These are phyloP conservation scores for Zoysia japonica DNA, from an alignment of 176 grass and related monocot genomes.

Conservation along the genomic window DNA sequence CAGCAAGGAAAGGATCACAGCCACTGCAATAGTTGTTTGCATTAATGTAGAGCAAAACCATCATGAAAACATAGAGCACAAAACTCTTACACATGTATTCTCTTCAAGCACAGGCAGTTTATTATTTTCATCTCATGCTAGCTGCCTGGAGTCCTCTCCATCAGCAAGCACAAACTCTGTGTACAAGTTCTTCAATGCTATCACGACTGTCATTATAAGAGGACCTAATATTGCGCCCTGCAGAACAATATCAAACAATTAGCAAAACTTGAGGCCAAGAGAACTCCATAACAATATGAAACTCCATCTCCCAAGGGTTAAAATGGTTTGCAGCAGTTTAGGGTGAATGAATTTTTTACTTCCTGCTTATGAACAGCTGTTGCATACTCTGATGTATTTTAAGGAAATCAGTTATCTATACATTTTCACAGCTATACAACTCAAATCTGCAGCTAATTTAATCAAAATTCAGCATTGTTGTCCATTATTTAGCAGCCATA, in stretches of 20 bases:
- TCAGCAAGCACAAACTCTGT: conserved; percentile 91
- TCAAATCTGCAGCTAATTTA: background rate
- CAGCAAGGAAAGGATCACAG: conserved; percentile 37
- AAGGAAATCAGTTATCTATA: background rate
- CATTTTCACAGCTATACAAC: background rate
- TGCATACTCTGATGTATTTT: background rate
- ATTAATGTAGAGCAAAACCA: conserved; percentile 36
- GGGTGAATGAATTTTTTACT: background rate
- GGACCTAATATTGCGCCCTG: conserved; percentile 97
- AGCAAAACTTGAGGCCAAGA: conserved; percentile 4
- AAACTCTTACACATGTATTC: conserved; percentile 37
- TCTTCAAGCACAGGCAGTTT: conserved; percentile 17
- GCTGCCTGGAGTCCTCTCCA: conserved; percentile 45
- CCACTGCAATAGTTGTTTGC: conserved; percentile 46
- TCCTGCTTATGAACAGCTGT: background rate
- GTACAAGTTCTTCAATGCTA: conserved; percentile 95
- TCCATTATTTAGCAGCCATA: conserved; percentile 10
- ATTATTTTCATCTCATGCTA: conserved; percentile 46
- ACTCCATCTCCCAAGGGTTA: background rate
- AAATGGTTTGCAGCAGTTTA: conserved; percentile 13
- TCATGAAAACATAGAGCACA: conserved; percentile 17
- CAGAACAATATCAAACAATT: conserved; percentile 22
- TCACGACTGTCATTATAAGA: conserved; percentile 87
- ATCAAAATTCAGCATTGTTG: background rate
- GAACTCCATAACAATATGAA: background rate